phyloP scores from a whole-genome alignment of 257 asterid species.

The Plantago elongata region DNA sequence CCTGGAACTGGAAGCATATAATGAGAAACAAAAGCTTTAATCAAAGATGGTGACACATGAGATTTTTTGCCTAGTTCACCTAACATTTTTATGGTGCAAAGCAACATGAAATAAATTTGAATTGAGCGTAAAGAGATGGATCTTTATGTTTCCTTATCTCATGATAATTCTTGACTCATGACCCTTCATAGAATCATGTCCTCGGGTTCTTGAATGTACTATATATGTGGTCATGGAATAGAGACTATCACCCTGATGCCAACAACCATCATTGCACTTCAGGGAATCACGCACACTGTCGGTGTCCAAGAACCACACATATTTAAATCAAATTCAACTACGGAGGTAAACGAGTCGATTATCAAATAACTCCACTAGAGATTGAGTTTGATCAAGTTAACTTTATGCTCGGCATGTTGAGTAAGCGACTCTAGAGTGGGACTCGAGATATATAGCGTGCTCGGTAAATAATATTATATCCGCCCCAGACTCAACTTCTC shows the following conservation, averaged over 20 bases:
- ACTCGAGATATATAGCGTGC: no score
- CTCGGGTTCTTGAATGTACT: not conserved
- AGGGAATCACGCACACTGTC: not conserved
- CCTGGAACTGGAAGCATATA: no score
- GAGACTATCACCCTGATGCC: not conserved
- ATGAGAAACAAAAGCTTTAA: no score
- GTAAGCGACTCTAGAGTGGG: no score
- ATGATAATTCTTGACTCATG: slow-evolving; percentile 7
- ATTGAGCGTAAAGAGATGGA: not conserved
- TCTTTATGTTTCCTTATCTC: slow-evolving; percentile 3
- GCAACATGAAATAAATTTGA: not conserved
- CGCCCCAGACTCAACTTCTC: no score
- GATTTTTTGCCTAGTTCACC: slow-evolving; percentile 18
- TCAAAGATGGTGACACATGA: no score
- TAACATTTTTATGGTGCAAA: slow-evolving; percentile 4
- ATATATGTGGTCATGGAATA: slow-evolving; percentile 3
- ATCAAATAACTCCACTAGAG: no score
- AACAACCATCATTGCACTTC: slow-evolving; percentile 4
- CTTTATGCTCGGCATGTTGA: no score
- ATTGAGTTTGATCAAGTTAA: no score
- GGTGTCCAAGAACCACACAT: not conserved
- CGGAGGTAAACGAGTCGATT: no score
- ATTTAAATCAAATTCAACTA: no score
- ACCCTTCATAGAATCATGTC: not conserved
- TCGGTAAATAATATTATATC: no score